These are phyloP conservation scores for Biscogniauxia sp. DNA, from an alignment of 2,329 filamentous ascomycete genomes.

Conservation along the genomic window DNA sequence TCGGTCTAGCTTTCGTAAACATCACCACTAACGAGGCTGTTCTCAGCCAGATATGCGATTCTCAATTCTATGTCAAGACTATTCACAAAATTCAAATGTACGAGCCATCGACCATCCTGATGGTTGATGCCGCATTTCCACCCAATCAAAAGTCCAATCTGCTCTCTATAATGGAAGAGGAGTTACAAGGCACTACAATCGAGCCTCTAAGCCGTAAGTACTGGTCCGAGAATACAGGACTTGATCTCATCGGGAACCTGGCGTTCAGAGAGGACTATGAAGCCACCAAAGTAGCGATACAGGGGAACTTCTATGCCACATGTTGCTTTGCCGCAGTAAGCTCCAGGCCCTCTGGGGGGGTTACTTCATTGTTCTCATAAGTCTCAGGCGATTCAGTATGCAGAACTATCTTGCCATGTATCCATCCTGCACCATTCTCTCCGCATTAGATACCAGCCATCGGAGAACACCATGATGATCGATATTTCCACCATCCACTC, in stretches of 20 bases:
- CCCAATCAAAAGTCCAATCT: conserved; percentile 71
- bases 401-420: conserved; percentile 67
- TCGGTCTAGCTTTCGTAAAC: conserved; percentile 86
- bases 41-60: conserved; percentile 89
- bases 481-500: conserved; percentile 84
- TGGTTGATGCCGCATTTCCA: conserved; percentile 66
- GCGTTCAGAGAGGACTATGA: conserved; percentile 79
- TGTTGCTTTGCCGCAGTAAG: conserved; percentile 83
- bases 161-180: conserved; percentile 70
- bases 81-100: conserved; percentile 83
- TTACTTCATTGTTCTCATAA: conserved; percentile 6
- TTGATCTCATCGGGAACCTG: conserved; percentile 76
- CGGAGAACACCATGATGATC: conserved; percentile 93
- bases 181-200: conserved; percentile 60
- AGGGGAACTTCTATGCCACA: conserved; percentile 82
- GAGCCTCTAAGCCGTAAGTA: conserved; percentile 70
- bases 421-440: conserved; percentile 77
- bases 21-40: conserved; percentile 79
- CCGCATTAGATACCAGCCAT: conserved; percentile 81
- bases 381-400: conserved; percentile 71
- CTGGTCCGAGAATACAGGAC: conserved; percentile 77
- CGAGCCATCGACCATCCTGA: conserved; percentile 74
- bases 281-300: conserved; percentile 73
- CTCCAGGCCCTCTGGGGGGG: background rate
- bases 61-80: conserved; percentile 85